phyloP scores from a whole-genome alignment of 1,139 yeast genomes.

The Magnusiomyces sp. region DNA sequence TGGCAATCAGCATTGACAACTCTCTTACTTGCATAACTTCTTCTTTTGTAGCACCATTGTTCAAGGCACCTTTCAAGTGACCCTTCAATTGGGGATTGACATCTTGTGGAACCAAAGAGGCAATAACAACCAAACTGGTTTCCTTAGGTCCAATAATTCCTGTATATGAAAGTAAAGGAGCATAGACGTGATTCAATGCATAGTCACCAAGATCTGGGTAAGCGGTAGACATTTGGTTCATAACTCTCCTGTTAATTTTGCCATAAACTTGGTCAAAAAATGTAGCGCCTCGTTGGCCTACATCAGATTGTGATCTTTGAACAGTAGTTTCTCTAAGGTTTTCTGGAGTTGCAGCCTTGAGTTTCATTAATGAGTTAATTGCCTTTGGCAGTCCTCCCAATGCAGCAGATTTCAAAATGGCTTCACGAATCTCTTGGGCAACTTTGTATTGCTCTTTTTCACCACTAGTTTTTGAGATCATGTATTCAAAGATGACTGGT shows the following conservation, averaged over 20 bases:
- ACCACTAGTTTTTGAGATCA: slow-evolving; percentile 39
- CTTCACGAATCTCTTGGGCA: slow-evolving; percentile 60
- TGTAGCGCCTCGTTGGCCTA: slow-evolving; percentile 28
- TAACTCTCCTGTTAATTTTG: slow-evolving; percentile 61
- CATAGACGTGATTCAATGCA: slow-evolving; percentile 66
- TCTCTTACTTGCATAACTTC: slow-evolving; percentile 54
- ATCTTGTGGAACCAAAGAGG: slow-evolving; percentile 82
- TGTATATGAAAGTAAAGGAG: slow-evolving; percentile 64
- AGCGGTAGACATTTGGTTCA: slow-evolving; percentile 57
- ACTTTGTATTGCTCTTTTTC: slow-evolving; percentile 17
- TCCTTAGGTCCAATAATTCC: slow-evolving; percentile 58
- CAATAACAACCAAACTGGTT: slow-evolving; percentile 68
- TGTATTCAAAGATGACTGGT: slow-evolving; percentile 67
- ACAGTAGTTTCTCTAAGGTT: slow-evolving; percentile 32
- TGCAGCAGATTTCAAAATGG: slow-evolving; percentile 68
- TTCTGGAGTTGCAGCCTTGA: slow-evolving; percentile 59
- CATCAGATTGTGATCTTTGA: slow-evolving; percentile 19
- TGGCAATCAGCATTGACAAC: slow-evolving; percentile 56
- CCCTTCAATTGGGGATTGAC: slow-evolving; percentile 94
- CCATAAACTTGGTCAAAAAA: slow-evolving; percentile 73
- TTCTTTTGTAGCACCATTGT: slow-evolving; percentile 63
- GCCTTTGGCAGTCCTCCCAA: slow-evolving; percentile 77
- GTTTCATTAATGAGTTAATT: slow-evolving; percentile 63
- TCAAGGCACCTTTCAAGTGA: slow-evolving; percentile 75
- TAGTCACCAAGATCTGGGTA: slow-evolving; percentile 81